Evolutionary conservation across 129 eudicot species (phyloP).

Genomic region (Deinandra increscens): DNA sequence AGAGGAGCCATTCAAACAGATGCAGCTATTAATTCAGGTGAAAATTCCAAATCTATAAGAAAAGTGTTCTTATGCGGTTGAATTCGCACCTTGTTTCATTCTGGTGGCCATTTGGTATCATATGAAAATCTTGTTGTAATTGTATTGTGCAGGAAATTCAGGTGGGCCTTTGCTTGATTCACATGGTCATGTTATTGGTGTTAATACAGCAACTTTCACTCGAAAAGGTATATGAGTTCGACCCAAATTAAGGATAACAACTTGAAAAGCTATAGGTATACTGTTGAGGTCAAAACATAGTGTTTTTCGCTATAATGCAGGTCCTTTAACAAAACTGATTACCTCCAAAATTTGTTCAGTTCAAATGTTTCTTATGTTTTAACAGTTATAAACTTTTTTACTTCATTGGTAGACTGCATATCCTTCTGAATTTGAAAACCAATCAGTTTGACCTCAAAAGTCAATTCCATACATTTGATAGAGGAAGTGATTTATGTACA

Average conservation of each 20-base stretch:
- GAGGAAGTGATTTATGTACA: conserved; percentile 1
- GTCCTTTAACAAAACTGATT: too few relatives aligned
- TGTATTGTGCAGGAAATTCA: conserved; percentile 66
- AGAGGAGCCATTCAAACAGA: conserved; percentile 97
- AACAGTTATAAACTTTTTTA: too few relatives aligned
- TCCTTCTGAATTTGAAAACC: neutral
- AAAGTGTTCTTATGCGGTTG: neutral
- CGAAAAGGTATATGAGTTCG: conserved; percentile 57
- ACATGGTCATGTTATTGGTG: conserved; percentile 88
- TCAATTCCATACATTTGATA: neutral
- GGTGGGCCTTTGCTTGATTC: conserved; percentile 96
- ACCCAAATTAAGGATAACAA: neutral
- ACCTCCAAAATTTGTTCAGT: too few relatives aligned
- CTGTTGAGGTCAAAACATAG: too few relatives aligned
- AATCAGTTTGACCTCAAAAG: conserved; percentile 7
- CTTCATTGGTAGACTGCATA: neutral
- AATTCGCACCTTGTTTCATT: neutral
- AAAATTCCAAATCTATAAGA: neutral
- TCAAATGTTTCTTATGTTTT: too few relatives aligned
- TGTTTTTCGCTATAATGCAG: too few relatives aligned
- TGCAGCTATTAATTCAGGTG: conserved; percentile 97
- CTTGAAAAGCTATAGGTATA: too few relatives aligned
- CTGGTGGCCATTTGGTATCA: neutral
- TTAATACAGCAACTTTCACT: conserved; percentile 96
- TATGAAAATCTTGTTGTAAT: neutral